Evolutionary conservation across 306 rosid species (phyloP).

Genomic region (Hippophae rhamnoides): DNA sequence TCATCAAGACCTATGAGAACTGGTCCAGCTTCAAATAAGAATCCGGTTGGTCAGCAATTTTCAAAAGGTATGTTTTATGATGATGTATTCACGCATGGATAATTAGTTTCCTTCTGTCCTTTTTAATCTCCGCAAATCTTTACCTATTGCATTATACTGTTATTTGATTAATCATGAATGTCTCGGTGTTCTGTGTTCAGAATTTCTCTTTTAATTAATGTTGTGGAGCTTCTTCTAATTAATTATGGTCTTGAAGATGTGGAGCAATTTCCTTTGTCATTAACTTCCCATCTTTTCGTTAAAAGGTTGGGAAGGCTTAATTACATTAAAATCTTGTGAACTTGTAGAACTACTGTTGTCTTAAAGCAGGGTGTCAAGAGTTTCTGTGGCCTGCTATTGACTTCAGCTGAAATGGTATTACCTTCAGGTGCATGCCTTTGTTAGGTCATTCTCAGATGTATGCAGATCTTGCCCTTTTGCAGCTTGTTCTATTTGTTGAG

Average conservation of each 20-base stretch:
- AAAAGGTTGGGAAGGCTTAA: constrained; percentile 47
- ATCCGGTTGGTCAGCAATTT: constrained; percentile 46
- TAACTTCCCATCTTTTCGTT: constrained; percentile 52
- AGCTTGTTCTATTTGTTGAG: constrained; percentile 31
- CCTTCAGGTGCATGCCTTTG: constrained; percentile 74
- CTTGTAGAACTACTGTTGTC: constrained; percentile 86
- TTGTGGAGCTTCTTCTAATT: constrained; percentile 27
- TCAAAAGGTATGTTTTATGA: constrained; percentile 45
- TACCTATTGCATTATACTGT: no score
- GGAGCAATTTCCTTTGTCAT: constrained; percentile 34
- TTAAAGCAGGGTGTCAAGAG: constrained; percentile 97
- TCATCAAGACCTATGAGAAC: constrained; percentile 91
- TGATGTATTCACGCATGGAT: background rate
- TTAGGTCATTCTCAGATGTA: constrained; percentile 82
- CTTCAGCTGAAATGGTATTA: constrained; percentile 93
- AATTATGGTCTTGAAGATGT: constrained; percentile 45
- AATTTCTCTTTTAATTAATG: background rate
- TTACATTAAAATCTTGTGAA: constrained; percentile 36
- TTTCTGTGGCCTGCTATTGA: constrained; percentile 94
- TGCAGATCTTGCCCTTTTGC: constrained; percentile 49
- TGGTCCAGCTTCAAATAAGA: constrained; percentile 90
- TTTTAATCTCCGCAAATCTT: no score
- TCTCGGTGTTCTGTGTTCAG: no score
- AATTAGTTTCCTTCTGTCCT: background rate
- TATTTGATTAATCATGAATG: no score